phyloP scores from a whole-genome alignment of 1,139 yeast species.

The Geotrichum fermentans region DNA sequence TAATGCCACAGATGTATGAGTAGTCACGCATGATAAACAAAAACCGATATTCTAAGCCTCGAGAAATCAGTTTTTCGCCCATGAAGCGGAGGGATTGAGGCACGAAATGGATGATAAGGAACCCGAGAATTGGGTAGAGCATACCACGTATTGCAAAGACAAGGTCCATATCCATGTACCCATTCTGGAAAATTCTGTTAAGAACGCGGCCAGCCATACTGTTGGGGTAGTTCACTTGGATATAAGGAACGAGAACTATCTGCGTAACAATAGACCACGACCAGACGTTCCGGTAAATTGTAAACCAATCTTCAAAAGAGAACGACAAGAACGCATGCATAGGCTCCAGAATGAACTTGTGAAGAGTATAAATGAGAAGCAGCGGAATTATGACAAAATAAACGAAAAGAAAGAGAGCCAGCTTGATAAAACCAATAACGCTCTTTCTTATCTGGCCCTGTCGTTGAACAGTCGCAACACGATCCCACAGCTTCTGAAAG shows the following conservation, averaged over 20 bases:
- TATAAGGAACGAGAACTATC: background rate
- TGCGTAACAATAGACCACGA: background rate
- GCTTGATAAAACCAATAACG: conserved; percentile 1
- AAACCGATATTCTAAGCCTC: background rate
- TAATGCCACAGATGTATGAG: conserved; percentile 11
- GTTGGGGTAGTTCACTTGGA: background rate
- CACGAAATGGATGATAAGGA: conserved; percentile 1
- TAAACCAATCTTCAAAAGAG: background rate
- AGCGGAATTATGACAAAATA: conserved; percentile 8
- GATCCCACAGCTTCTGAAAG: background rate
- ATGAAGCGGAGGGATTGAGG: conserved; percentile 3
- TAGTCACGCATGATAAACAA: conserved; percentile 5
- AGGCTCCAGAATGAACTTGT: conserved; percentile 6
- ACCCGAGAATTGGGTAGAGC: conserved; percentile 1
- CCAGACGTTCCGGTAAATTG: background rate
- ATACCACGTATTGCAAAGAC: background rate
- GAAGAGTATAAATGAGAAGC: conserved; percentile 6
- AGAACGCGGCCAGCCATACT: background rate
- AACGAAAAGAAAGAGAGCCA: conserved; percentile 1
- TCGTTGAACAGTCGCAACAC: background rate
- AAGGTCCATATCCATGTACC: conserved; percentile 12
- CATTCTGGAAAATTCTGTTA: conserved; percentile 10
- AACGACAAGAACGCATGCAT: background rate
- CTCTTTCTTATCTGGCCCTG: background rate
- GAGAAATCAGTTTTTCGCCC: background rate